Conservation (phyloP, 306 rosid genomes). For the Casuarina glauca region DNA sequence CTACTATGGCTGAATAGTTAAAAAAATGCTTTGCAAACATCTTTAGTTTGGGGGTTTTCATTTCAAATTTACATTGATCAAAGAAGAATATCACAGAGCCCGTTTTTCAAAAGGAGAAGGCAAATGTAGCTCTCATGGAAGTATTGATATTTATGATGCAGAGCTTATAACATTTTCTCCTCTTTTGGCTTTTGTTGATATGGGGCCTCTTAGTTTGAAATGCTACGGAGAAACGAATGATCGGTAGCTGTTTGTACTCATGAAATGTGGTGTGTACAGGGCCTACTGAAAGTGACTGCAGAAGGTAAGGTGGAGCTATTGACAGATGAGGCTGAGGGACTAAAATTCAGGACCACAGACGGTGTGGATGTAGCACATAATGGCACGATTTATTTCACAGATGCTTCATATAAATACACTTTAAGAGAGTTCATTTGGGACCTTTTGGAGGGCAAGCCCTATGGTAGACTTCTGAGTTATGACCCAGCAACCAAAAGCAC, state of each 20-base stretch:
- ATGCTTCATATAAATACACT: constrained; percentile 55
- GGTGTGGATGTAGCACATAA: constrained; percentile 58
- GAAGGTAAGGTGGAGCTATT: constrained; percentile 48
- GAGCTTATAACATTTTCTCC: too few relatives aligned
- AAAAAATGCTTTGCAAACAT: too few relatives aligned
- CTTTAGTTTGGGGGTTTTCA: too few relatives aligned
- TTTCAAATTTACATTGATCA: too few relatives aligned
- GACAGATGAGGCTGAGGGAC: constrained; percentile 40
- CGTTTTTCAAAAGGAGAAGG: too few relatives aligned
- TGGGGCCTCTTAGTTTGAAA: too few relatives aligned
- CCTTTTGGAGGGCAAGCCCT: constrained; percentile 50
- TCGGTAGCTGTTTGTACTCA: not conserved
- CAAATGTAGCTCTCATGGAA: too few relatives aligned
- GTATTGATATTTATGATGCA: too few relatives aligned
- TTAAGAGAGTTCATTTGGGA: constrained; percentile 31
- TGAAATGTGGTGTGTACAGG: constrained; percentile 32
- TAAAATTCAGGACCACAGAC: constrained; percentile 49
- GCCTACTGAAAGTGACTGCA: constrained; percentile 48
- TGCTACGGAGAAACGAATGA: too few relatives aligned
- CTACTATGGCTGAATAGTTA: too few relatives aligned
- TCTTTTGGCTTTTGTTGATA: too few relatives aligned
- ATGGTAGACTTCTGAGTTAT: constrained; percentile 63
- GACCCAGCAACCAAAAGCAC: constrained; percentile 52
- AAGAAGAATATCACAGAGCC: too few relatives aligned
- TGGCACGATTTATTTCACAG: constrained; percentile 63